Base-by-base conservation (phyloP, 306 rosid species). In the Pterocarpus santalinus region DNA sequence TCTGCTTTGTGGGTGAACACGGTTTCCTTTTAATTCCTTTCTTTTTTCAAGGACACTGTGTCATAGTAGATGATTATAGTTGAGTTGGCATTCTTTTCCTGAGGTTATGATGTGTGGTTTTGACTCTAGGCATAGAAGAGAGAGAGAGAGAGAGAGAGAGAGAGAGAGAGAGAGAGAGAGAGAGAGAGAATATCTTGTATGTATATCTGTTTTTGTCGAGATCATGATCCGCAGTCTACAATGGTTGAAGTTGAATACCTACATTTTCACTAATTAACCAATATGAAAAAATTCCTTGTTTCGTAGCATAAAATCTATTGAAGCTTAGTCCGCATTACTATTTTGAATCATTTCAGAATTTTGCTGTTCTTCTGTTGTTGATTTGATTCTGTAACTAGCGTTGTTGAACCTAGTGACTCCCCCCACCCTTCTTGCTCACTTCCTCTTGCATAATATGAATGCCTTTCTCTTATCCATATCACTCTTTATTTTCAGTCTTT, bases 1-100 rank as follows among this genome's bases (percentile, higher is more conserved):
- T 58, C 39, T 79, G 51, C 41, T 41, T 32, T 52, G 14, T 65
- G 65, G 34, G 17, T 74, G 22, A 33, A 1, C 11, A 22, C 7
- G 9, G 17, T 74, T 70, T 10, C 39, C 9, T 3, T 58, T 28
- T 12, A 2, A 8, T 71, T 22, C 5, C 2, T 65, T 47, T 2
- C 32, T 32, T 33, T 52, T 38, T 44, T 44, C 13, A 43, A 44
- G 44, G 69, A 46, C 65, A 9, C n/a, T 62, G 28, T 22, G 28
- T 22, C 28, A 22, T 22, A 22, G 28, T 22, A 22, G 28, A 22
- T 22, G 5, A 47, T 68, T 39, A 1, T 70, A 43, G 65, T 46
- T 63, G 53, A 64, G 67, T 39, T 64, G 46, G 13, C 61, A 51
- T 68, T 68, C 52, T 73, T 69, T 75, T 44, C 75, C 69, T 70